phyloP scores from a whole-genome alignment of 2,329 filamentous ascomycete species.

The Xylariaceae sp. region DNA sequence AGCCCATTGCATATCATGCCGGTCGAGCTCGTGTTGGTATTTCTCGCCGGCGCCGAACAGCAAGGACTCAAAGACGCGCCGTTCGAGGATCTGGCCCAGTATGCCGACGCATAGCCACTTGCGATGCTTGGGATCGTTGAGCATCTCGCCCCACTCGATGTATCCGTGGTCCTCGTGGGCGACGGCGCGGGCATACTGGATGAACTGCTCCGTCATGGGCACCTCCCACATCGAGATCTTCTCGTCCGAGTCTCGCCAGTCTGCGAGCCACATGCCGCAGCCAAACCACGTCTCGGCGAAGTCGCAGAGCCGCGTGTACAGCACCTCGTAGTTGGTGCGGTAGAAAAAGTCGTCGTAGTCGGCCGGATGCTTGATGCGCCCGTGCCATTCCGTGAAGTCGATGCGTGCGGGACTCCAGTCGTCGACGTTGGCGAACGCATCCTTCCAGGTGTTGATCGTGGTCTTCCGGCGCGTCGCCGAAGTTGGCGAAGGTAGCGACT shows the following conservation, averaged over 20 bases:
- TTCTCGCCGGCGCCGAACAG: conserved; percentile 36
- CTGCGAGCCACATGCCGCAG: conserved; percentile 14
- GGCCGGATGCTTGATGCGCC: conserved; percentile 15
- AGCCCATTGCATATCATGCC: conserved; percentile 31
- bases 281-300: conserved; percentile 31
- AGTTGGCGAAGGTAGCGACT: no score
- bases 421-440: not conserved
- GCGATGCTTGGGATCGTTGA: conserved; percentile 29
- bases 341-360: conserved; percentile 27
- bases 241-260: conserved; percentile 2
- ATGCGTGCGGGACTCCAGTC: conserved; percentile 24
- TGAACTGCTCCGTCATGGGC: conserved; percentile 30
- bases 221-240: conserved; percentile 24
- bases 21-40: conserved; percentile 28
- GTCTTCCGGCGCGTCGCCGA: no score
- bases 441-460: conserved; percentile 1
- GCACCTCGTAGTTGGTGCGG: conserved; percentile 22
- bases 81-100: conserved; percentile 36
- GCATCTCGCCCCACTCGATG: conserved; percentile 34
- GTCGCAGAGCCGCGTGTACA: conserved; percentile 26
- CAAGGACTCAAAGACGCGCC: conserved; percentile 35
- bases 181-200: conserved; percentile 32
- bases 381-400: conserved; percentile 22
- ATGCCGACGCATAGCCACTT: conserved; percentile 35
- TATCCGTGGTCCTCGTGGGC: conserved; percentile 33